phyloP scores from a whole-genome alignment of 495 filamentous ascomycete species.

The Pseudomonodictys pantanalensis region DNA sequence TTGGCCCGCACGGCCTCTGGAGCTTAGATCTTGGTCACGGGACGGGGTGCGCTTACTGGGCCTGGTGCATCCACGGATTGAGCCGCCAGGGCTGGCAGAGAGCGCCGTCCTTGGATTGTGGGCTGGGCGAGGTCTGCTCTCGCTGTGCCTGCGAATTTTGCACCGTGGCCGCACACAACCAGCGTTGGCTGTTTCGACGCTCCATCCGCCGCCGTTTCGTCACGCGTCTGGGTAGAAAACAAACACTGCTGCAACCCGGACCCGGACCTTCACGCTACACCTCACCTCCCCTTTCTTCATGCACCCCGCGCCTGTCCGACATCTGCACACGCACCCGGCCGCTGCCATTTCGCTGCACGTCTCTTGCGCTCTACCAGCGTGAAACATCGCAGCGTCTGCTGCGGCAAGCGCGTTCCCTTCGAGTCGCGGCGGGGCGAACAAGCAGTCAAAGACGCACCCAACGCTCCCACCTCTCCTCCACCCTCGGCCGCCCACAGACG shows the following conservation, averaged over 20 bases:
- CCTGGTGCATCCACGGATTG: not conserved
- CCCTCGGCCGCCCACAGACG: not conserved
- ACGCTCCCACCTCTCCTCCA: not conserved
- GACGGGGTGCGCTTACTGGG: not conserved
- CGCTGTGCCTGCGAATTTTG: not conserved
- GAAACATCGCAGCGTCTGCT: not conserved
- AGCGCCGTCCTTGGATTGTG: not conserved
- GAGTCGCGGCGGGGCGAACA: constrained; percentile 11
- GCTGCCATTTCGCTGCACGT: not conserved
- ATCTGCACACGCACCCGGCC: not conserved
- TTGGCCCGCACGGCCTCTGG: not conserved
- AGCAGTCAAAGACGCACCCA: not conserved
- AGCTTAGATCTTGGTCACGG: not conserved
- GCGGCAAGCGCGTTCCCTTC: not conserved
- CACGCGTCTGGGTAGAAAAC: not conserved
- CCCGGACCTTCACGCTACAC: not conserved
- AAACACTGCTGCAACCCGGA: not conserved
- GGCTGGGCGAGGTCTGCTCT: not conserved
- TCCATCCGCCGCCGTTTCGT: not conserved
- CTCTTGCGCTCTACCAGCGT: not conserved
- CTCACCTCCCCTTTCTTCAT: not conserved
- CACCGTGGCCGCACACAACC: not conserved
- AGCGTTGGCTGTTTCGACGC: not conserved
- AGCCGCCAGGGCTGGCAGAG: not conserved
- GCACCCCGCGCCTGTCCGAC: not conserved